These are phyloP conservation scores for Leptographium wingfieldii DNA, from an alignment of 2,329 filamentous ascomycete species.

Conservation along the genomic window DNA sequence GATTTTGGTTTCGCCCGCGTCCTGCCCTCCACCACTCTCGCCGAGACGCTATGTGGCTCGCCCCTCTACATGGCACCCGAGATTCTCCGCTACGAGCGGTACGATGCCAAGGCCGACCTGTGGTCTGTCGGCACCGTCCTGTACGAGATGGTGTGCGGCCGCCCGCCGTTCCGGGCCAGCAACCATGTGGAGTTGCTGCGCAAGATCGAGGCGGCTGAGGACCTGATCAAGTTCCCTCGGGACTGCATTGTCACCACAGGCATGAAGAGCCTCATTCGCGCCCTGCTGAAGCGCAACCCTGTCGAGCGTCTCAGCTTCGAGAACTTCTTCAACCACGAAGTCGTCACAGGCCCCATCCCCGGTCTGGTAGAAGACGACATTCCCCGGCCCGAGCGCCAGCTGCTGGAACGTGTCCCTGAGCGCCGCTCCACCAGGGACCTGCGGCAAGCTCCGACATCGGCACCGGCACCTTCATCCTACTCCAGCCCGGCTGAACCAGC, in stretches of 20 bases:
- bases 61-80: slow-evolving; percentile 98
- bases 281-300: slow-evolving; percentile 72
- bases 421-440: slow-evolving; percentile 22
- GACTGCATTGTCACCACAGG: slow-evolving; percentile 59
- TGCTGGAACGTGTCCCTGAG: slow-evolving; percentile 12
- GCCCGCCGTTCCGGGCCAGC: slow-evolving; percentile 77
- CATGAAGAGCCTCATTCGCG: slow-evolving; percentile 69
- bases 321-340: slow-evolving; percentile 65
- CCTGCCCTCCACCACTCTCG: slow-evolving; percentile 77
- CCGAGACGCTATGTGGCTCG: slow-evolving; percentile 92
- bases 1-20: slow-evolving; percentile 98
- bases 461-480: neutral
- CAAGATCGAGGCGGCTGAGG: slow-evolving; percentile 81
- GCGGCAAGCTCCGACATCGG: neutral
- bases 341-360: slow-evolving; percentile 65
- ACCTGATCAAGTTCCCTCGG: slow-evolving; percentile 70
- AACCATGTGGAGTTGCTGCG: slow-evolving; percentile 92
- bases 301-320: slow-evolving; percentile 77
- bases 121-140: slow-evolving; percentile 96
- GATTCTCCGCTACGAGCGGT: slow-evolving; percentile 92
- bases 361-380: slow-evolving; percentile 69
- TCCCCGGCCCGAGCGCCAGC: slow-evolving; percentile 21
- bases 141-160: slow-evolving; percentile 88
- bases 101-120: slow-evolving; percentile 90
- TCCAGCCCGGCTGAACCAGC: neutral